Evolutionary conservation across 441 rosid genomes (phyloP).

Genomic region (Sinapis alba): DNA sequence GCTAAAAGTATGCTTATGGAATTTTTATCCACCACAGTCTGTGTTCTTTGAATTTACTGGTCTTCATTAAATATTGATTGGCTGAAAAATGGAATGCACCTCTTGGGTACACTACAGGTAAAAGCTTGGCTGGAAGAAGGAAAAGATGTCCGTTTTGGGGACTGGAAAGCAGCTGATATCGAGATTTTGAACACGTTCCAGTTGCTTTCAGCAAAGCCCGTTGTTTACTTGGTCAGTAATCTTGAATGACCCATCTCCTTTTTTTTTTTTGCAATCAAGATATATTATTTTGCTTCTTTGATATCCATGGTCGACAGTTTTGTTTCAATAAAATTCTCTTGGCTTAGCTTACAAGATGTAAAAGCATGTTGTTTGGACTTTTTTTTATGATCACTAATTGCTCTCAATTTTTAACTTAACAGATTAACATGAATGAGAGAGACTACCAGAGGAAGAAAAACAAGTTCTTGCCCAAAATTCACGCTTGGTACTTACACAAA

Average conservation of each 20-base stretch:
- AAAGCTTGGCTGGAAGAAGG: constrained; percentile 86
- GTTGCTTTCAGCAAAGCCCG: constrained; percentile 95
- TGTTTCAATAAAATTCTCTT: too few species aligned
- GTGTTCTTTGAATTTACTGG: not conserved
- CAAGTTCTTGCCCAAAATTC: constrained; percentile 96
- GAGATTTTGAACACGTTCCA: constrained; percentile 85
- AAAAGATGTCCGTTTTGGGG: constrained; percentile 93
- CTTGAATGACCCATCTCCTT: not conserved
- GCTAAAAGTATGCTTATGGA: constrained; percentile 53
- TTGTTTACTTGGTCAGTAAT: constrained; percentile 85
- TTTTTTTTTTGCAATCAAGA: not conserved
- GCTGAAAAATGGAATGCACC: not conserved
- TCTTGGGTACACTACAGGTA: constrained; percentile 51
- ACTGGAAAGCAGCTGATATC: constrained; percentile 60
- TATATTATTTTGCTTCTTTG: not conserved
- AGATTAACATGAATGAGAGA: constrained; percentile 96
- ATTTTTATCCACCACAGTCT: not conserved
- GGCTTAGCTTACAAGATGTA: too few species aligned
- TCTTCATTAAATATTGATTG: not conserved
- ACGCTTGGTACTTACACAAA: constrained; percentile 68
- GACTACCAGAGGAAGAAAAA: constrained; percentile 99
- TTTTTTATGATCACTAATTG: constrained; percentile 11
- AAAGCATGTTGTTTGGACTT: constrained; percentile 6
- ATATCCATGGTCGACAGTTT: too few species aligned
- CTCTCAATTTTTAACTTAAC: constrained; percentile 28